These are phyloP conservation scores for Rhododendron ovatum DNA, from an alignment of 148 eudicot genomes.

Conservation along the genomic window DNA sequence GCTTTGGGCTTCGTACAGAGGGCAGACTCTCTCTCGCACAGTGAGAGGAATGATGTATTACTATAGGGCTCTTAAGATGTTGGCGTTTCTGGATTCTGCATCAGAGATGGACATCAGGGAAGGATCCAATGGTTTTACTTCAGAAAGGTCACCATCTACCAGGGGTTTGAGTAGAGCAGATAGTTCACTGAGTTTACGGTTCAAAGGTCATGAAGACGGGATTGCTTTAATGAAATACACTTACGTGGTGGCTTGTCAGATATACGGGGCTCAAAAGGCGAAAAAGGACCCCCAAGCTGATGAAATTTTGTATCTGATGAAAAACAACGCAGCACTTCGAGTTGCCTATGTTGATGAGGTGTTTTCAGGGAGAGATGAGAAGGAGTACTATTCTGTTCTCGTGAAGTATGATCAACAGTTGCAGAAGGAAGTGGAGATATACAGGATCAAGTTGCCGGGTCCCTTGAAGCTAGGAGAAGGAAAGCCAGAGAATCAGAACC, in stretches of 20 bases:
- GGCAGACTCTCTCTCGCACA: conserved; percentile 84
- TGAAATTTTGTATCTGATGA: conserved; percentile 68
- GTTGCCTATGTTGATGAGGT: conserved; percentile 91
- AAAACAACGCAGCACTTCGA: conserved; percentile 76
- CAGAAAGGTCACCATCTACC: conserved; percentile 36
- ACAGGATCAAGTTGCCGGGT: conserved; percentile 76
- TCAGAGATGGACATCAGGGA: conserved; percentile 84
- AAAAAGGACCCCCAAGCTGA: conserved; percentile 72
- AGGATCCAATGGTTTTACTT: conserved; percentile 40
- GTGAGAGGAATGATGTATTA: conserved; percentile 97
- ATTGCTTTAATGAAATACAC: conserved; percentile 44
- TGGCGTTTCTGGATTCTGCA: conserved; percentile 90
- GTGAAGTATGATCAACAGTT: conserved; percentile 80
- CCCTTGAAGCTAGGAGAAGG: conserved; percentile 90
- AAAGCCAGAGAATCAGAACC: conserved; percentile 91
- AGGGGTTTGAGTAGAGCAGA: conserved; percentile 44
- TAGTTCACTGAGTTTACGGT: conserved; percentile 24
- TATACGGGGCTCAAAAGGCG: conserved; percentile 40
- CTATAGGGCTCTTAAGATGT: conserved; percentile 79
- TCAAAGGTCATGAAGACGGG: conserved; percentile 45
- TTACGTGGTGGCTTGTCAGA: conserved; percentile 46
- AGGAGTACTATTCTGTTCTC: conserved; percentile 73
- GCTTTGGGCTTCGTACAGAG: conserved; percentile 87
- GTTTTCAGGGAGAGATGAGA: conserved; percentile 44
- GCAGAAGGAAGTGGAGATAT: conserved; percentile 72